These are phyloP conservation scores for Pythium aphanidermatum DNA, from an alignment of 352 stramenopile genomes.

Conservation along the genomic window DNA sequence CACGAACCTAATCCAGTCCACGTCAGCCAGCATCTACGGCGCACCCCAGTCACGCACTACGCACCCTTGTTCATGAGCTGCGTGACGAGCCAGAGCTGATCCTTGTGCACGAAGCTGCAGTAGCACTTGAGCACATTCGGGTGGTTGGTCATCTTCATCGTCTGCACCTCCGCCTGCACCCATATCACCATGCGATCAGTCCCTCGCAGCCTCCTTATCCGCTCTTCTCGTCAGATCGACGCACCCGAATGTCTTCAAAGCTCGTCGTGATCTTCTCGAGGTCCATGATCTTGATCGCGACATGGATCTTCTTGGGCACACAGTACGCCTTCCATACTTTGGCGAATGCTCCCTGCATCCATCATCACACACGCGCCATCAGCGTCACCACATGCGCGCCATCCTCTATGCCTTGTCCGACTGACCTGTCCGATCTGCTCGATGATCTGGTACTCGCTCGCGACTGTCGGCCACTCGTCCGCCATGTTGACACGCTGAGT, in stretches of 20 bases:
- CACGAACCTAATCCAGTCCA: constrained; percentile 72
- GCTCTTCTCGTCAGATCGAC: too few species aligned
- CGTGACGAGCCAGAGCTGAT: constrained; percentile 98
- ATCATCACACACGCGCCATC: not conserved
- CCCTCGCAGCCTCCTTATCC: too few species aligned
- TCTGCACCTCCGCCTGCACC: constrained; percentile 91
- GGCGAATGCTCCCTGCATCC: constrained; percentile 92
- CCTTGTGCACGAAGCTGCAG: constrained; percentile 96
- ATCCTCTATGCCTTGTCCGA: not conserved
- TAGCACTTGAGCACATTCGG: constrained; percentile 98
- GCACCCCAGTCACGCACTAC: constrained; percentile 5
- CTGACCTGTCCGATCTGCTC: constrained; percentile 84
- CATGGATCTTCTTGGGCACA: constrained; percentile 75
- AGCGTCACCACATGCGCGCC: not conserved
- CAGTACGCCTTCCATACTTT: constrained; percentile 97
- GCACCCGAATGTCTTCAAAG: constrained; percentile 87
- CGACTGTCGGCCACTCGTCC: constrained; percentile 82
- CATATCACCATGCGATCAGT: too few species aligned
- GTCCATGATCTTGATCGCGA: constrained; percentile 99
- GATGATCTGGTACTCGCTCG: constrained; percentile 85
- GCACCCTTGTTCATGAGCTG: constrained; percentile 98
- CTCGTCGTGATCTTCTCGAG: constrained; percentile 98
- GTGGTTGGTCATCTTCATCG: constrained; percentile 98
- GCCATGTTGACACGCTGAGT: constrained; percentile 61
- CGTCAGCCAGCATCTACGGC: not conserved